Base-by-base conservation (phyloP, 495 filamentous ascomycete species). In the Xylona heveae region DNA sequence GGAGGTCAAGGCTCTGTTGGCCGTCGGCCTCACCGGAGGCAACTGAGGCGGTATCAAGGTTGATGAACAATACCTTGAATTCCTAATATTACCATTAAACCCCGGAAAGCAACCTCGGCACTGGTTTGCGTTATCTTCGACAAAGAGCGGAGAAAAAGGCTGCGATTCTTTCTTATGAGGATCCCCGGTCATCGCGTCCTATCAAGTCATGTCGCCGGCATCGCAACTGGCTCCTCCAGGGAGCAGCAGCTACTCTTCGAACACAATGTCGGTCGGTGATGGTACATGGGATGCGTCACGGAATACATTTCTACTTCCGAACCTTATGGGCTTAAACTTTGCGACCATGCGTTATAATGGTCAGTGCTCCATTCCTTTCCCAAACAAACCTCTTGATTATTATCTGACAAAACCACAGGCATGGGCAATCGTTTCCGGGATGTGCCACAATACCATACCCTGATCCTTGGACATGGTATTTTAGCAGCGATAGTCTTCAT, bases 281-380 rank as follows among this genome's bases (percentile, higher is more conserved):
- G 83, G 83, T 19, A 93, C 83, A 19, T 93, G 83, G 83, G 80
- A 92, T 43, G 64, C 66, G 16, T 56, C 63, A 37, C 68, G 74
- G 50, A 83, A 93, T 52, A 77, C 73, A 6, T 93, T 93, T 52
- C 61, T 93, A 29, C 54, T 93, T 28, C 83, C 83, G 16, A 88
- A 88, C 54, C 52, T 93, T 23, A 62, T 77, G 48, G 83, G 82
- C 2, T 48, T 90, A 10, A 91, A 93, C 51, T 82, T 84, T 52
- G 80, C 74, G 33, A 93, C 82, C n/a, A 92, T 82, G 74, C 70
- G 64, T 52, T 91, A 90, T 54, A 93, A 93, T 70, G 83, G 83
- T 88, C 54, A 44, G 67, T 48, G 6, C 13, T 22, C 24, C 27
- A 18, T 24, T 15, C 29, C 15, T 28, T n/a, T 4, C 22, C 28